Evolutionary conservation across 768 basidiomycete genomes (phyloP).

Genomic region (Arthromyces matolae): DNA sequence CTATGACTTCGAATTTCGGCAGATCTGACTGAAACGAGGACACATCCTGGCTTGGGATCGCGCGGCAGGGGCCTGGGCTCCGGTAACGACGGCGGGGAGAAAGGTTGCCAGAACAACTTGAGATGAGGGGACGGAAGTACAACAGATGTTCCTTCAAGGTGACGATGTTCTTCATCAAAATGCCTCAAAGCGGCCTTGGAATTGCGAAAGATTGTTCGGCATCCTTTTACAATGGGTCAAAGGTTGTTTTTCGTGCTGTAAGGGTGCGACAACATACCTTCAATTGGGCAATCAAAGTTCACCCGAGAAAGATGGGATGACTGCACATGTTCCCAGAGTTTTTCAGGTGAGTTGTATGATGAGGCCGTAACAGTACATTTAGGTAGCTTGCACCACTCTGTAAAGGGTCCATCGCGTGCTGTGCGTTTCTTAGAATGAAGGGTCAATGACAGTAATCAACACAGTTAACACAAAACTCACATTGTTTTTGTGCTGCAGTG

Average conservation of each 20-base stretch:
- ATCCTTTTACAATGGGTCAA: conserved; percentile 9
- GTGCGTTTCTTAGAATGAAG: not conserved
- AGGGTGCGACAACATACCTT: conserved; percentile 8
- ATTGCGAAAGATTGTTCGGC: conserved; percentile 3
- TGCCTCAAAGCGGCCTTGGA: conserved; percentile 11
- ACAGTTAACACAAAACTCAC: conserved; percentile 1
- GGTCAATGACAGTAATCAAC: not conserved
- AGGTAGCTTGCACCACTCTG: conserved; percentile 11
- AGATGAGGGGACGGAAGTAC: conserved; percentile 13
- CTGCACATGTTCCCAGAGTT: conserved; percentile 16
- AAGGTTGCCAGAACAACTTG: conserved; percentile 18
- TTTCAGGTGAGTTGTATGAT: conserved; percentile 8
- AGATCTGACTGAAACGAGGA: conserved; percentile 10
- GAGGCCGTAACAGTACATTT: conserved; percentile 13
- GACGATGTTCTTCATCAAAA: conserved; percentile 15
- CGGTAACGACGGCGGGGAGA: conserved; percentile 8
- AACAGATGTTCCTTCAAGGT: conserved; percentile 8
- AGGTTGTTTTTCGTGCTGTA: not conserved
- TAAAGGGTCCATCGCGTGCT: not conserved
- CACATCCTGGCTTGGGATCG: conserved; percentile 9
- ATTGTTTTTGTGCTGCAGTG: conserved; percentile 12
- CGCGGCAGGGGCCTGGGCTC: conserved; percentile 12
- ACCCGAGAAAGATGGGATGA: conserved; percentile 18
- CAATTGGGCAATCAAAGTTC: conserved; percentile 15
- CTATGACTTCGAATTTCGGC: conserved; percentile 2